Percentiles rank a stretch among this genome's conserved stretches.
Evolutionary conservation across 495 filamentous ascomycete species (phyloP).

Genomic region (Cairneyella variabilis): DNA sequence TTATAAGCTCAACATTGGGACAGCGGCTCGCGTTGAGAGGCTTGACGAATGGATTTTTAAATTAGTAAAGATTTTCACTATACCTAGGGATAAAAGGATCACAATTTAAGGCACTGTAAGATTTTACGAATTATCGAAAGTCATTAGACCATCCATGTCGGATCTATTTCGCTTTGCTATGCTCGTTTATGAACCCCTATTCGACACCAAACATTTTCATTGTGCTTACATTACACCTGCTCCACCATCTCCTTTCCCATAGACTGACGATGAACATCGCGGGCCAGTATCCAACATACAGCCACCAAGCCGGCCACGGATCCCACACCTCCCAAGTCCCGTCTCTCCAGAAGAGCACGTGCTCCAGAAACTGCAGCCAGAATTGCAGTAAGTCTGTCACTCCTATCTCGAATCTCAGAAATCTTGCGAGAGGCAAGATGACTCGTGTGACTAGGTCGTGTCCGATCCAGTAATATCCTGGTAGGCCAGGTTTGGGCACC

Average conservation of each 20-base stretch:
- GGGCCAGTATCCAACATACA: constrained; percentile 64
- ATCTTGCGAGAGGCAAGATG: constrained; percentile 37
- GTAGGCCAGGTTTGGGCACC: constrained; percentile 24
- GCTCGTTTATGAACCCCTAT: not conserved
- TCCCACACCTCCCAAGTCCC: constrained; percentile 58
- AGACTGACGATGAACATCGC: constrained; percentile 37
- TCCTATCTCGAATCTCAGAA: constrained; percentile 16
- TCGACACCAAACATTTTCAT: constrained; percentile 46
- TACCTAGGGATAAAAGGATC: too few species aligned
- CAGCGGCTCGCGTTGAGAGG: too few species aligned
- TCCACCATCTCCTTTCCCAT: constrained; percentile 45
- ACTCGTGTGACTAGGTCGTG: constrained; percentile 53
- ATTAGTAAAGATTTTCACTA: too few species aligned
- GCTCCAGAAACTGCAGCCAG: constrained; percentile 32
- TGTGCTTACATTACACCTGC: constrained; percentile 56
- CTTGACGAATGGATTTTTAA: too few species aligned
- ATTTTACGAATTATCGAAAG: too few species aligned
- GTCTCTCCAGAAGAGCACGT: constrained; percentile 54
- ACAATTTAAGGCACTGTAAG: too few species aligned
- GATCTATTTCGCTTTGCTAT: too few species aligned
- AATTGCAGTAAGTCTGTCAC: constrained; percentile 22
- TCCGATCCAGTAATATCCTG: constrained; percentile 52
- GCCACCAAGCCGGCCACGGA: constrained; percentile 52
- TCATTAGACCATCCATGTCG: too few species aligned
- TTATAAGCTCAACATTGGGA: too few species aligned